These are phyloP conservation scores for Claviceps fusiformis DNA, from an alignment of 2,329 filamentous ascomycete genomes.

Conservation along the genomic window DNA sequence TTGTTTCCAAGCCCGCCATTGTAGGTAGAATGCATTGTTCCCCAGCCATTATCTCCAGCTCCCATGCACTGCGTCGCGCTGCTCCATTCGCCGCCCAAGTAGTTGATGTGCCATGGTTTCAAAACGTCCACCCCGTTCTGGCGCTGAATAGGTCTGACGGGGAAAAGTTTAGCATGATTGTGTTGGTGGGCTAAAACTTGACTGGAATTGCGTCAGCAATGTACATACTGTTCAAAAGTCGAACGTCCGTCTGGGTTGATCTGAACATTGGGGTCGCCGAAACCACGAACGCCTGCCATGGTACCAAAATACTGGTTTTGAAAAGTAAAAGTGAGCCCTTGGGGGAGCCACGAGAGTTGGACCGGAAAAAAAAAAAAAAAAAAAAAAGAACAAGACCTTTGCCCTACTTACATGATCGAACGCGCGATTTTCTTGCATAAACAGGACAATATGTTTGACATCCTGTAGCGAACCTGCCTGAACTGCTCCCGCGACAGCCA, in stretches of 20 bases:
- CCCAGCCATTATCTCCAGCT: conserved; percentile 37
- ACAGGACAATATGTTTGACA: conserved; percentile 43
- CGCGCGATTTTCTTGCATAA: conserved; percentile 35
- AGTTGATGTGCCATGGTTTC: conserved; percentile 37
- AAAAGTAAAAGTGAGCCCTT: neutral
- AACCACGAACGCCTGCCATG: conserved; percentile 40
- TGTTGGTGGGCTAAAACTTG: neutral
- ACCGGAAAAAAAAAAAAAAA: no score
- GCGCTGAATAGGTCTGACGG: neutral
- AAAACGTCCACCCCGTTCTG: conserved; percentile 29
- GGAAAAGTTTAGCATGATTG: neutral
- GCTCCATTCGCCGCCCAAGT: conserved; percentile 29
- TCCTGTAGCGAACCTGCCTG: conserved; percentile 29
- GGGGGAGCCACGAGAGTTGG: neutral
- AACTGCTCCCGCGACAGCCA: conserved; percentile 10
- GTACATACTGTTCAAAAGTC: conserved; percentile 35
- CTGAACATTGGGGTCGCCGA: conserved; percentile 28
- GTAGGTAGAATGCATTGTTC: conserved; percentile 35
- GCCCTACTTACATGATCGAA: conserved; percentile 17
- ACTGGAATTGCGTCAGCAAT: neutral
- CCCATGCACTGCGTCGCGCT: conserved; percentile 38
- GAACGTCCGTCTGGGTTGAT: conserved; percentile 22
- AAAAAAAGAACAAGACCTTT: neutral
- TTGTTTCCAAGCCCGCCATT: conserved; percentile 35
- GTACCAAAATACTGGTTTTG: conserved; percentile 35